Evolutionary conservation across 768 basidiomycete species (phyloP), one percentile per base, ranked within the genome.

Genomic region (Pulveroboletus sp.): DNA sequence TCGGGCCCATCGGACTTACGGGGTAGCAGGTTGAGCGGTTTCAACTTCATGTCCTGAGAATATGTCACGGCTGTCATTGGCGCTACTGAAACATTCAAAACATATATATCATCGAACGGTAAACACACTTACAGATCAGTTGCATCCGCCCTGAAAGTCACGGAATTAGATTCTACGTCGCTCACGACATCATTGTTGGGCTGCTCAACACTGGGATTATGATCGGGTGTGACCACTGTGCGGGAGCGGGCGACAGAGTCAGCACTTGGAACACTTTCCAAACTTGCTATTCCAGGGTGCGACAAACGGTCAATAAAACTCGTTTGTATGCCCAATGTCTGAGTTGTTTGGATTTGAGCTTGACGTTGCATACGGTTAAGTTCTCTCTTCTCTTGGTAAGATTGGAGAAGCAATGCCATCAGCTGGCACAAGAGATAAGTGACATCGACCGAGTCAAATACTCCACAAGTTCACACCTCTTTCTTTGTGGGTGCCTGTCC

Each of bases 401-500:
- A 54, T 38, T 57, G 61, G 31, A 66, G 51, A 21, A 63, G 50
- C 16, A 56, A 43, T 35, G 44, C 52, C 53, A 59, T 61, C 45
- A 66, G 43, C 64, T 64, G 24, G 4, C 32, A 37, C 11, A 3
- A 33, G n/a, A 31, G 11, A 20, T 57, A 21, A 59, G 42, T 9
- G 5, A 51, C 31, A 20, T 33, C 23, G 14, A 35, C 25, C 31
- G 17, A 21, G 16, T 17, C 11, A 35, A 37, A 16, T 27, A 51
- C 16, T 3, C 3, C 6, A 19, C 19, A 10, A n/a, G 5, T 42
- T n/a, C 40, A n/a, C 45, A 64, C 64, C 50, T 64, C 55, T 45
- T 54, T 55, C 57, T 64, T 65, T 19, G 64, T 65, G 19, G 49
- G 57, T 3, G 47, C 34, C 5, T 44, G 49, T 43, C 62, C 62